phyloP scores from a whole-genome alignment of 2,329 filamentous ascomycete genomes.

The Nigrospora osmanthi region DNA sequence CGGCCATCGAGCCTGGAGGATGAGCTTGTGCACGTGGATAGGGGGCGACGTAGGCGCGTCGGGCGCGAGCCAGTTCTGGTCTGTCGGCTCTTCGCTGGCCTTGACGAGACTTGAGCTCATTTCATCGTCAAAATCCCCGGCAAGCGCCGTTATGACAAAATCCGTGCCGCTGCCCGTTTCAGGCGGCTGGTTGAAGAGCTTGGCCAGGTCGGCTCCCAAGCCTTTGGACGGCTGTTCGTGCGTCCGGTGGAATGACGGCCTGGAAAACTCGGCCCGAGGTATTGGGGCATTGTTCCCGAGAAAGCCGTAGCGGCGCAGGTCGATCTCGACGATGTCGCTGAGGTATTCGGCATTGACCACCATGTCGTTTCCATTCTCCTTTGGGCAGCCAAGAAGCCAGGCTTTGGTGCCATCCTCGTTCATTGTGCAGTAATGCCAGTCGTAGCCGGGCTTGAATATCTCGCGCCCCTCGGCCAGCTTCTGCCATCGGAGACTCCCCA shows the following conservation, averaged over 20 bases:
- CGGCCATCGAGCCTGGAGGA: constrained; percentile 90
- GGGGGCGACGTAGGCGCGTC: constrained; percentile 65
- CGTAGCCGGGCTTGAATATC: constrained; percentile 83
- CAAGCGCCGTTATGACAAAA: constrained; percentile 82
- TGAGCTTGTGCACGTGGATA: constrained; percentile 92
- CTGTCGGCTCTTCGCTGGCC: constrained; percentile 30
- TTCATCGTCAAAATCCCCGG: constrained; percentile 65
- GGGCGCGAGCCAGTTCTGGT: constrained; percentile 50
- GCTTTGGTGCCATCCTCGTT: constrained; percentile 93
- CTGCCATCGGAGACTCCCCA: constrained; percentile 85
- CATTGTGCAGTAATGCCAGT: constrained; percentile 97
- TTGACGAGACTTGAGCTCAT: constrained; percentile 43
- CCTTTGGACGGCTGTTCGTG: constrained; percentile 52
- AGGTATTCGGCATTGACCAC: constrained; percentile 77
- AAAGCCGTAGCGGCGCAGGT: constrained; percentile 84
- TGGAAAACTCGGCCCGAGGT: constrained; percentile 37
- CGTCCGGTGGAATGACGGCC: constrained; percentile 39
- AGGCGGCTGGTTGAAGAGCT: constrained; percentile 78
- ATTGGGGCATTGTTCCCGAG: constrained; percentile 70
- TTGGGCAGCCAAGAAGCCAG: constrained; percentile 89
- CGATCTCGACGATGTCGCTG: constrained; percentile 89
- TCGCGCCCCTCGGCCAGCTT: constrained; percentile 91
- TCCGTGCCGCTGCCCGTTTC: constrained; percentile 83
- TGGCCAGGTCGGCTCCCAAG: constrained; percentile 78
- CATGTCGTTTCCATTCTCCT: constrained; percentile 61